Evolutionary conservation across 2,329 filamentous ascomycete species (phyloP), one percentile per base, ranked within the genome.

Genomic region (Fusarium austroafricanum): DNA sequence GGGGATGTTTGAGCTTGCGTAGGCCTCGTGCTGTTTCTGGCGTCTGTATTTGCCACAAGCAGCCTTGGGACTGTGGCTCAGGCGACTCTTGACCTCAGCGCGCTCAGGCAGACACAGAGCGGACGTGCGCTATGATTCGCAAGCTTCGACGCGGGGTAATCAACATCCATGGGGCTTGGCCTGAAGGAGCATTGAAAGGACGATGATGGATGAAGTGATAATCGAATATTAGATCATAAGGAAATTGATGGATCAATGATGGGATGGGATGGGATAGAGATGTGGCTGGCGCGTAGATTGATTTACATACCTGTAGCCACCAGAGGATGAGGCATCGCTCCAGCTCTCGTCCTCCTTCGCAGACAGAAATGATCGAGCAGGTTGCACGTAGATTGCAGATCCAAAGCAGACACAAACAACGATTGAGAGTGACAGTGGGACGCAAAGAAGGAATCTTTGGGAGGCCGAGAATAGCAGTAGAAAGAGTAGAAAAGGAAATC

Each of bases 81-180:
- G 63, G 66, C 70, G 61, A 73, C 54, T 42, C 47, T n/a, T 50
- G 63, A 39, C 50, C 44, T 42, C 42, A 63, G 59, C n/a, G n/a
- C n/a, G n/a, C 60, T 58, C 64, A 68, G 61, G 67, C 64, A 64
- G 57, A 20, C 52, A 43, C 21, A 47, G 37, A 28, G n/a, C 54
- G 49, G 39, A 55, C 43, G 39, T 58, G 53, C 62, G 29, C 58
- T 45, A 47, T 73, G 71, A 71, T 73, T 68, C 66, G 66, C 71
- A 73, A 68, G 61, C 58, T 35, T 51, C 45, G 51, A 59, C 67
- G 71, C 71, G 71, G 71, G 71, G 71, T 70, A 70, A 60, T 39
- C 61, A 62, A 61, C 17, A 39, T 43, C 38, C 28, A 42, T 37
- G 42, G 21, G 57, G 21, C 50, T 51, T 61, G 44, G 55, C 39